A percentile compares a stretch with the other conserved stretches of the same genome.
Conservation (phyloP, 768 basidiomycete genomes). For the Calocybe indica region DNA sequence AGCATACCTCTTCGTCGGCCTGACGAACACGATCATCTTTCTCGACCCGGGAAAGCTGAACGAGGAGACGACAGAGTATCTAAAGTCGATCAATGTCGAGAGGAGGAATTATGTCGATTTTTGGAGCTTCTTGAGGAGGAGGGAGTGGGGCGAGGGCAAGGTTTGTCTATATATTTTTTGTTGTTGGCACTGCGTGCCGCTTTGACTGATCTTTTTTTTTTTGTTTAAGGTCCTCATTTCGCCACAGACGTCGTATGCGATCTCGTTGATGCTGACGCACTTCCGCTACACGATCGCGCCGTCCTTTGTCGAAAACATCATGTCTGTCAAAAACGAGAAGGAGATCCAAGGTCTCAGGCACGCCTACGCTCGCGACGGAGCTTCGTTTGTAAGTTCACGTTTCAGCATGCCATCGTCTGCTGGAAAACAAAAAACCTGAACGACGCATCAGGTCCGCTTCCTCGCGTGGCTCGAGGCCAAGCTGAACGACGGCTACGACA, state of each 20-base stretch:
- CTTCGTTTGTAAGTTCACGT: slow-evolving; percentile 58
- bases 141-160: slow-evolving; percentile 79
- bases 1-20: slow-evolving; percentile 73
- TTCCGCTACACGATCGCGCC: slow-evolving; percentile 72
- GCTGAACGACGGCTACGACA: slow-evolving; percentile 67
- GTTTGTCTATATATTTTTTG: slow-evolving; percentile 24
- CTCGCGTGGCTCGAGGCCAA: slow-evolving; percentile 88
- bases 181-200: background rate
- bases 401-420: slow-evolving; percentile 7
- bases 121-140: slow-evolving; percentile 70
- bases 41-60: slow-evolving; percentile 64
- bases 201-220: background rate
- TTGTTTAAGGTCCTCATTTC: slow-evolving; percentile 53
- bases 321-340: slow-evolving; percentile 83
- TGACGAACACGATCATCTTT: slow-evolving; percentile 64
- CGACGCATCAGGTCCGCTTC: slow-evolving; percentile 53
- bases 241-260: slow-evolving; percentile 74
- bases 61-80: slow-evolving; percentile 50
- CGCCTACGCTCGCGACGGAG: slow-evolving; percentile 90
- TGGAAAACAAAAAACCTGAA: background rate
- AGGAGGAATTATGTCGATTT: slow-evolving; percentile 68
- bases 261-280: slow-evolving; percentile 80
- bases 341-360: slow-evolving; percentile 79
- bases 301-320: slow-evolving; percentile 67
- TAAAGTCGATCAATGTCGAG: slow-evolving; percentile 50